Evolutionary conservation across 2,329 filamentous ascomycete species (phyloP).

Genomic region (Penicillium crustosum): DNA sequence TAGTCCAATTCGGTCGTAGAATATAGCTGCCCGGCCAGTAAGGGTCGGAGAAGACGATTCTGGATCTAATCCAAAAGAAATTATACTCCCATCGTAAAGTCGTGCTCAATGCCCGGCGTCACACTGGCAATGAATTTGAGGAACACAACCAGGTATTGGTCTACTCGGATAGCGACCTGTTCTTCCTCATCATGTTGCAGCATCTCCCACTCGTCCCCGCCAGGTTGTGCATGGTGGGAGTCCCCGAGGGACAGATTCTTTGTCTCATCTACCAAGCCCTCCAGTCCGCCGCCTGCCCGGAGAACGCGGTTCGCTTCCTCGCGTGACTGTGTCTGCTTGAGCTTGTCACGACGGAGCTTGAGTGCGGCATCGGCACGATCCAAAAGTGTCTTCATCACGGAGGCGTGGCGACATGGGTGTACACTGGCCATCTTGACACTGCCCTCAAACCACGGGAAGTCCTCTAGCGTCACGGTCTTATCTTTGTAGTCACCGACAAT

Average conservation of each 20-base stretch:
- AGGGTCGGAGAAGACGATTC: neutral
- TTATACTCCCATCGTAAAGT: slow-evolving; percentile 94
- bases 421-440: slow-evolving; percentile 94
- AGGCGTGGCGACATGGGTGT: slow-evolving; percentile 95
- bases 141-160: slow-evolving; percentile 54
- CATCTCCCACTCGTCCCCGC: slow-evolving; percentile 65
- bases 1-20: neutral
- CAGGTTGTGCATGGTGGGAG: slow-evolving; percentile 36
- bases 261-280: slow-evolving; percentile 82
- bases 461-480: slow-evolving; percentile 97
- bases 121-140: slow-evolving; percentile 78
- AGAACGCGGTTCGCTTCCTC: slow-evolving; percentile 29
- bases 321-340: slow-evolving; percentile 60
- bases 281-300: slow-evolving; percentile 59
- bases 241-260: slow-evolving; percentile 60
- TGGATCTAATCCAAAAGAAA: neutral
- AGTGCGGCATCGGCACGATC: slow-evolving; percentile 92
- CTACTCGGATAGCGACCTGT: slow-evolving; percentile 50
- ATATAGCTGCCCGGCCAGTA: neutral
- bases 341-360: slow-evolving; percentile 81
- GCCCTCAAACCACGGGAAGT: slow-evolving; percentile 92
- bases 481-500: slow-evolving; percentile 96
- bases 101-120: slow-evolving; percentile 94
- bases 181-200: slow-evolving; percentile 53
- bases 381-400: slow-evolving; percentile 95